A percentile compares a stretch with the other conserved stretches of the same genome.
Conservation (phyloP, 768 basidiomycete species). For the Russula olivacea region DNA sequence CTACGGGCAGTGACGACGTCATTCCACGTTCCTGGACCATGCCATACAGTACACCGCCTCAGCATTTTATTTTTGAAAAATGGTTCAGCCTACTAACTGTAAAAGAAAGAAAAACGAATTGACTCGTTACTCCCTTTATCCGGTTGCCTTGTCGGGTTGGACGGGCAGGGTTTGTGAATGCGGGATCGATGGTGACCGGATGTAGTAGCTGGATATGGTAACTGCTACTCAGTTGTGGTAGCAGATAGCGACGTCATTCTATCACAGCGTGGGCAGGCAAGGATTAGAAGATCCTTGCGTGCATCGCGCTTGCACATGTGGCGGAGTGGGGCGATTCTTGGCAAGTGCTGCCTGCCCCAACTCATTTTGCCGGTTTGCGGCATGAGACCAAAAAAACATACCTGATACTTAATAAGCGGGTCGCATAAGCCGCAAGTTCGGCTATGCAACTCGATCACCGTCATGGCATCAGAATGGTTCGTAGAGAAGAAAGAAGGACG, state of each 20-base stretch:
- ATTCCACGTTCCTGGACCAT: constrained; percentile 15
- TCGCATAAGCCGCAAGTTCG: constrained; percentile 12
- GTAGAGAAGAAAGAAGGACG: neutral
- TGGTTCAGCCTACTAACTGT: neutral
- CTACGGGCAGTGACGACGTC: constrained; percentile 7
- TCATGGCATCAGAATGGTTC: constrained; percentile 1
- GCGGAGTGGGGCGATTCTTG: neutral
- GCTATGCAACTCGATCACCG: constrained; percentile 13
- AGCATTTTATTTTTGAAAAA: neutral
- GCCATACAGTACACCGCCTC: constrained; percentile 6
- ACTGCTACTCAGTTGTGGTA: neutral
- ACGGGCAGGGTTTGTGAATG: neutral
- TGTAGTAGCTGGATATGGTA: constrained; percentile 2
- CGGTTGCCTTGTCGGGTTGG: neutral
- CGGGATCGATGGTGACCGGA: constrained; percentile 6
- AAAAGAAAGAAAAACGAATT: neutral
- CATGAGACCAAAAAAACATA: neutral
- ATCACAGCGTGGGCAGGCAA: neutral
- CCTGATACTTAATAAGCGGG: neutral
- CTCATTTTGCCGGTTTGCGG: neutral
- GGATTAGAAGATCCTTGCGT: constrained; percentile 1
- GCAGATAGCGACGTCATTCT: constrained; percentile 12
- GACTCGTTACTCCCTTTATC: too few species aligned
- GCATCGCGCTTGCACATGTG: neutral
- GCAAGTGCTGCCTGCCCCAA: neutral